Evolutionary conservation across 192 early-diverging fungal species (phyloP).

Genomic region (Backusella morwellensis): DNA sequence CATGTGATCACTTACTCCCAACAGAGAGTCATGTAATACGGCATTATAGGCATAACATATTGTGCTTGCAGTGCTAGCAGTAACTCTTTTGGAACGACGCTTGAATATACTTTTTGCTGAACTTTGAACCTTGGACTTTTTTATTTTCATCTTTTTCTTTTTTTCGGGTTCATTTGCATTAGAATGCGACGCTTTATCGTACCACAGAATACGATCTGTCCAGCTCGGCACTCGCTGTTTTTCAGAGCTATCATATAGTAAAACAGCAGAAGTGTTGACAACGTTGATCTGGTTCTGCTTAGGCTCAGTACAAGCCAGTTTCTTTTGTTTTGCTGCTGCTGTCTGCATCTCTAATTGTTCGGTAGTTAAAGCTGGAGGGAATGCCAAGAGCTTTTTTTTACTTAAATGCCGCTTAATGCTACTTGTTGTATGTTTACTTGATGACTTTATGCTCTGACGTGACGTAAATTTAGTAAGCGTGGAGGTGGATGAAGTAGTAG

Average conservation of each 20-base stretch:
- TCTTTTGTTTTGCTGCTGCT: not conserved
- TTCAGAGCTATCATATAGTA: conserved; percentile 41
- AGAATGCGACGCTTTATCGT: conserved; percentile 1
- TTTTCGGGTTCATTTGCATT: not conserved
- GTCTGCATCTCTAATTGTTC: not conserved
- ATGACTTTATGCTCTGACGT: not conserved
- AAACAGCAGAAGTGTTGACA: not conserved
- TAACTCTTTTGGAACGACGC: not conserved
- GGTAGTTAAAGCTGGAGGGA: not conserved
- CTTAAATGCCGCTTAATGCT: not conserved
- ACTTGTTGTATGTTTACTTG: not conserved
- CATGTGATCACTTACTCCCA: conserved; percentile 47
- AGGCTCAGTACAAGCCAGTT: not conserved
- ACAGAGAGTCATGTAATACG: conserved; percentile 31
- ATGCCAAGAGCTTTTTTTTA: not conserved
- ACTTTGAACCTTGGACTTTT: not conserved
- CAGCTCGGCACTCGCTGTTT: conserved; percentile 50
- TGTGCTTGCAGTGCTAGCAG: not conserved
- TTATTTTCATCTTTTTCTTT: not conserved
- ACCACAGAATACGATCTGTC: conserved; percentile 50
- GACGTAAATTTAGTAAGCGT: not conserved
- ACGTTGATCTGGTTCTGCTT: not conserved
- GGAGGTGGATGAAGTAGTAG: not conserved
- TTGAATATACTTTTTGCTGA: not conserved
- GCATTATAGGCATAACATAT: conserved; percentile 24